Conservation (phyloP, 495 filamentous ascomycete genomes). For the Pyrenula massariospora region DNA sequence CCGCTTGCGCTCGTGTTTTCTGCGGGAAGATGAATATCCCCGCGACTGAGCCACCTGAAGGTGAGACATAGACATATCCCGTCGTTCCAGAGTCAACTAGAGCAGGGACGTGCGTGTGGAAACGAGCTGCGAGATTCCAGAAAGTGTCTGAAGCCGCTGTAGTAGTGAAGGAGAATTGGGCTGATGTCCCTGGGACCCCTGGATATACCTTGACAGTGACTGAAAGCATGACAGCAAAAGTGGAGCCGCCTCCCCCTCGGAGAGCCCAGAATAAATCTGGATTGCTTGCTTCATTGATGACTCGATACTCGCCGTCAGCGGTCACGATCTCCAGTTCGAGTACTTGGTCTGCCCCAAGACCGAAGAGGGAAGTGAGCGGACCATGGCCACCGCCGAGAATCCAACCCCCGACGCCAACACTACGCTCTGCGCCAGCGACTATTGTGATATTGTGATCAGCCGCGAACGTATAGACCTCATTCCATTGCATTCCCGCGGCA, state of each 20-base stretch:
- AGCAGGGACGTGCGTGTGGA: neutral
- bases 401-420: slow-evolving; percentile 22
- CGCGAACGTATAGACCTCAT: slow-evolving; percentile 36
- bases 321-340: slow-evolving; percentile 38
- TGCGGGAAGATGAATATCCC: neutral
- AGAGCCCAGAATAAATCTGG: slow-evolving; percentile 52
- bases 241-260: slow-evolving; percentile 32
- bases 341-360: slow-evolving; percentile 29
- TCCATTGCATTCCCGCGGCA: slow-evolving; percentile 41
- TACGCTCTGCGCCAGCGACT: slow-evolving; percentile 37
- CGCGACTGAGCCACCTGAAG: neutral
- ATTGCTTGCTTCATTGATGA: slow-evolving; percentile 34
- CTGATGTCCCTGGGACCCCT: too few species aligned
- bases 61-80: too few species aligned
- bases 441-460: slow-evolving; percentile 30
- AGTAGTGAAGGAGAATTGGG: too few species aligned
- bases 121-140: neutral
- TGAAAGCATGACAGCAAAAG: slow-evolving; percentile 27
- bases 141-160: neutral
- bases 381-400: slow-evolving; percentile 25
- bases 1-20: neutral
- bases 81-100: too few species aligned
- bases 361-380: slow-evolving; percentile 14
- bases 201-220: slow-evolving; percentile 24
- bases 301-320: slow-evolving; percentile 40